A percentile compares a stretch with the other conserved stretches of the same genome.
Conservation (phyloP, 768 basidiomycete species). For the Pleurotus tuber-regium region DNA sequence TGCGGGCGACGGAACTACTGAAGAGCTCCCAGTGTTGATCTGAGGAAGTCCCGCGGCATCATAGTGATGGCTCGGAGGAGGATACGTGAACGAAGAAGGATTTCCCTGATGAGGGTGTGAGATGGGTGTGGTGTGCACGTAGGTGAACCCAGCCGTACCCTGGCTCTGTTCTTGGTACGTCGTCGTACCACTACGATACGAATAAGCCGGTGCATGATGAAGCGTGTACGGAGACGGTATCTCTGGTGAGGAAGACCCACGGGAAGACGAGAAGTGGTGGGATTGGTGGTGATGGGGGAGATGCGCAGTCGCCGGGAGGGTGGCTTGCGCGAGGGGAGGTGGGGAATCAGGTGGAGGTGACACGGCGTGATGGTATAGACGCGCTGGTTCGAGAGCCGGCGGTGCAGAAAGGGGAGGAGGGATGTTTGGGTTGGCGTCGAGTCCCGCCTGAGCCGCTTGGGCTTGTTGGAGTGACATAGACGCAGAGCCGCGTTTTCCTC, state of each 20-base stretch:
- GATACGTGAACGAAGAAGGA: conserved; percentile 21
- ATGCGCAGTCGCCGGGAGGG: conserved; percentile 40
- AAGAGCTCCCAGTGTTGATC: no score
- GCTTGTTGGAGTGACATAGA: conserved; percentile 24
- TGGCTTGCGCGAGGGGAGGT: conserved; percentile 51
- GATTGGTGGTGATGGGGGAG: conserved; percentile 29
- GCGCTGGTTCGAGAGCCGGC: conserved; percentile 45
- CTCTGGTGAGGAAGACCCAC: conserved; percentile 37
- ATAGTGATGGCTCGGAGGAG: conserved; percentile 33
- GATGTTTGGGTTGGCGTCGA: background rate
- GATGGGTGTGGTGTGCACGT: conserved; percentile 34
- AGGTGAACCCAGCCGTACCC: conserved; percentile 29
- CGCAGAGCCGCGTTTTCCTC: conserved; percentile 20
- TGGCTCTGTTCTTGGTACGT: conserved; percentile 45
- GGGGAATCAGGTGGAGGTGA: conserved; percentile 54
- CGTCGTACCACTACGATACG: conserved; percentile 38
- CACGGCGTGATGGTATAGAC: conserved; percentile 29
- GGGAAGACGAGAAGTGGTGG: conserved; percentile 44
- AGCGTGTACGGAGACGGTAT: conserved; percentile 4
- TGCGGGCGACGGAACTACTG: conserved; percentile 21
- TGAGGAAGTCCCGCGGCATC: no score
- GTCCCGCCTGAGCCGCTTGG: conserved; percentile 11
- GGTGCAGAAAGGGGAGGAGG: conserved; percentile 36
- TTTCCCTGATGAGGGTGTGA: conserved; percentile 22
- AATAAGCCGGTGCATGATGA: conserved; percentile 25